Base-by-base conservation (phyloP, 2,329 filamentous ascomycete genomes). In the Colletotrichum plurivorum region DNA sequence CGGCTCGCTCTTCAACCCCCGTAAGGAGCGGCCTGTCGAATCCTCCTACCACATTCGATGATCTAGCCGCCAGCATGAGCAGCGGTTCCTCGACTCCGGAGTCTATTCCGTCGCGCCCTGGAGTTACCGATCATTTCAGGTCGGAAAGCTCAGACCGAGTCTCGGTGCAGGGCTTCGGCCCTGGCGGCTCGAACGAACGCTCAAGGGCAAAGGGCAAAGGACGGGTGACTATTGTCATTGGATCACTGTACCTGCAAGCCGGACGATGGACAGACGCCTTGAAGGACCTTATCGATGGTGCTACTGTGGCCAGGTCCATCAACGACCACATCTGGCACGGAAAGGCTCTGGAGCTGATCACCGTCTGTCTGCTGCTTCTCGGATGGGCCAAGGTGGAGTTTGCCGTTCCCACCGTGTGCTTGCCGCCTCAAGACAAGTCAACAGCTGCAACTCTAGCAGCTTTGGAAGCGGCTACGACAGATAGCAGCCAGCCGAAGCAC, bases 261-360 rank as follows among this genome's bases (percentile, higher is more conserved):
- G 96, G 96, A 27, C 90, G 94, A 71, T 98, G 96, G 94, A 89
- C 87, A 55, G 95, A 98, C 81, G 95, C 95, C 8, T 80, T 98
- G 53, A 92, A 90, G 77, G 94, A 97, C 76, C 87, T 98, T 22
- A 85, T 90, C 10, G 95, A 98, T 69, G 94, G 92, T 62, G 94
- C 93, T 2, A 88, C 88, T 10, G 89, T 92, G 73, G 92, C 94
- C 16, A 92, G 94, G 74, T 90, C 90, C 45, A 88, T 93, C 67
- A 95, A 94, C 74, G 96, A 99, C 80, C 94, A 97, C 79, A 79
- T 98, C n/a, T 99, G 96, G 95, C 94, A 98, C 81, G 96, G 93
- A 18, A 98, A 98, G 80, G 95, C 94, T 1, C 85, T 99, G 20
- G 97, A 99, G 77, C 90, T 95, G 31, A 93, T 97, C 69, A 83